These are phyloP conservation scores for Hypholoma fasciculare DNA, from an alignment of 768 basidiomycete genomes.

Conservation along the genomic window DNA sequence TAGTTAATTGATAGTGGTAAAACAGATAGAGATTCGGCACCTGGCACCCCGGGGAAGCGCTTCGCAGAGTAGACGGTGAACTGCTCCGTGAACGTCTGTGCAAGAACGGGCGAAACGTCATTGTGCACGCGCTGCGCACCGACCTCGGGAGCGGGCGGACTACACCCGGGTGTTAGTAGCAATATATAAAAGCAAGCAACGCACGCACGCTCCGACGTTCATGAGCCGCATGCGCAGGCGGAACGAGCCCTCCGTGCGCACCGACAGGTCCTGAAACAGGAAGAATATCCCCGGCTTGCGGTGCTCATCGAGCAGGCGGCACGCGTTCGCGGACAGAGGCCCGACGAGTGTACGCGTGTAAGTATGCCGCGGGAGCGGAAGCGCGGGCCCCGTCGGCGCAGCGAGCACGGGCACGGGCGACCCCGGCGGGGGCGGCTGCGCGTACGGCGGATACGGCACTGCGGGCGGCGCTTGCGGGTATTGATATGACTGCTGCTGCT, in stretches of 20 bases:
- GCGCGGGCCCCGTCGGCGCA: conserved; percentile 33
- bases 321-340: conserved; percentile 84
- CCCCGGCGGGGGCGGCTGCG: conserved; percentile 16
- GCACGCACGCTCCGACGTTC: conserved; percentile 87
- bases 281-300: conserved; percentile 90
- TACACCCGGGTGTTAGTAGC: conserved; percentile 24
- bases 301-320: conserved; percentile 81
- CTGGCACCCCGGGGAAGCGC: conserved; percentile 92
- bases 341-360: conserved; percentile 92
- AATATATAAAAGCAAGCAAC: conserved; percentile 8
- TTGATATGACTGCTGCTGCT: conserved; percentile 1
- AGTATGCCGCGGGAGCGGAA: conserved; percentile 58
- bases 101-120: conserved; percentile 72
- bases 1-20: conserved; percentile 9
- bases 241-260: conserved; percentile 91
- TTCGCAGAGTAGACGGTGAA: conserved; percentile 93
- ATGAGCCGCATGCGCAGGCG: conserved; percentile 84
- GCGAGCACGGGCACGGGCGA: conserved; percentile 30
- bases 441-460: conserved; percentile 9
- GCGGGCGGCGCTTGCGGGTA: conserved; percentile 8
- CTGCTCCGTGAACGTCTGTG: conserved; percentile 79
- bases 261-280: conserved; percentile 91
- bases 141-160: conserved; percentile 71
- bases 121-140: conserved; percentile 68
- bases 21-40: conserved; percentile 35